Base-by-base conservation (phyloP, 169 alveolate species). In the Neospora caninum region DNA sequence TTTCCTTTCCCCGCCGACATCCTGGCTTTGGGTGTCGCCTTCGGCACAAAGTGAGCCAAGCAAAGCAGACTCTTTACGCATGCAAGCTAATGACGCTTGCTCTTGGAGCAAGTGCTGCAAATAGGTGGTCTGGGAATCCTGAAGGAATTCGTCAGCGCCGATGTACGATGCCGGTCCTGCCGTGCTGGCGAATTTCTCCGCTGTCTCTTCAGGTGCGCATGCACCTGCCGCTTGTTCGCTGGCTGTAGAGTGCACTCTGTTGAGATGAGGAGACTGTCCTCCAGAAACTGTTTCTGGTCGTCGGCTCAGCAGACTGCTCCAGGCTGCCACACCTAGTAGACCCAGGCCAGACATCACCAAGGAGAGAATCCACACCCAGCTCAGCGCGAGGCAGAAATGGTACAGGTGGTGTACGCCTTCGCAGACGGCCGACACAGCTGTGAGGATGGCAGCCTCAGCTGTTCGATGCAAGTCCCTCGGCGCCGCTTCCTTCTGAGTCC, bases 261-360 rank as follows among this genome's bases (percentile, higher is more conserved):
- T 20, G 45, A n/a, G 20, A 16, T 29, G 34, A 27, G 73, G 73
- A 64, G 16, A 64, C 73, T 64, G 73, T 27, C 34, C 73, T 27
- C 73, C 73, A 43, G 39, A n/a, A 20, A 38, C 86, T 2, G 86
- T 38, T n/a, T 2, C 42, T n/a, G 86, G 42, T 13, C 58, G 58
- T 49, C 58, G 86, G 18, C 86, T 36, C 27, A 78, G 31, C 31
- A 20, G 49, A 16, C 42, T 18, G 42, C 43, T 78, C 86, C 86
- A 78, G 39, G 31, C 29, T 78, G 86, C 86, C 86, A 78, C 49
- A 2, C 43, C 86, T 20, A 22, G 18, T 16, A 78, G 86, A 38
- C 49, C 86, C 27, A n/a, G 39, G 49, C 49, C 86, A n/a, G 86
- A 78, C 86, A 78, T 38, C 20, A n/a, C 86, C 45, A n/a, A 78